Base-by-base conservation (phyloP, 1,139 yeast species). In the Hyphopichia khmerensis region DNA sequence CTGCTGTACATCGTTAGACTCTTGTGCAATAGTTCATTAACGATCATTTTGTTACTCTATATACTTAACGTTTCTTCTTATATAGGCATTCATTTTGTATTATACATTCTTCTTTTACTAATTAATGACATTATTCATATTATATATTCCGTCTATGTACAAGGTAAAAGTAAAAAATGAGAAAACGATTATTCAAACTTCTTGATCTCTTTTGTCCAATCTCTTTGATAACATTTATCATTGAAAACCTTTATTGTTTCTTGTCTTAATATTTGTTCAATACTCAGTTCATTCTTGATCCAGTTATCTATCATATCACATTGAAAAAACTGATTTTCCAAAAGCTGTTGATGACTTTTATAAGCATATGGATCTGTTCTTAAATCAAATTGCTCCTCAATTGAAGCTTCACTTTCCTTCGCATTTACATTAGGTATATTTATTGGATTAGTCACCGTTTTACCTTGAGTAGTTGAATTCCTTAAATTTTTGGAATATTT, bases 291-390 rank as follows among this genome's bases (percentile, higher is more conserved):
- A 47, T 70, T 72, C 2, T 49, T 46, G 18, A 65, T 61, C 78
- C 78, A 72, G 38, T 56, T 57, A 24, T 67, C 69, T 4, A 72
- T 57, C 5, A 56, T 41, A 35, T 66, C 68, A 38, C 68, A 59
- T 33, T 56, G 50, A 2, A 50, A 44, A 40, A 47, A 66, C 42
- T 58, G 67, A 18, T 50, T 51, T 18, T 59, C 51, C 5, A 60
- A 27, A 18, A 49, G 44, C 17, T 59, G 59, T 17, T 55, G 54
- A 38, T 62, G 56, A 41, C 57, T 55, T 42, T 57, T 59, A 23
- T 52, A 46, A 5, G 77, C 77, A 44, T 72, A 72, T 0, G 78
- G 78, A 46, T 72, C 75, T 8, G 61, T 46, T 24, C 75, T 50
- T 35, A 71, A 56, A 48, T 72, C 71, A 42, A 62, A 62, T 30